These are phyloP conservation scores for Phytophthora pseudosyringae DNA, from an alignment of 352 stramenopile species.

Conservation along the genomic window DNA sequence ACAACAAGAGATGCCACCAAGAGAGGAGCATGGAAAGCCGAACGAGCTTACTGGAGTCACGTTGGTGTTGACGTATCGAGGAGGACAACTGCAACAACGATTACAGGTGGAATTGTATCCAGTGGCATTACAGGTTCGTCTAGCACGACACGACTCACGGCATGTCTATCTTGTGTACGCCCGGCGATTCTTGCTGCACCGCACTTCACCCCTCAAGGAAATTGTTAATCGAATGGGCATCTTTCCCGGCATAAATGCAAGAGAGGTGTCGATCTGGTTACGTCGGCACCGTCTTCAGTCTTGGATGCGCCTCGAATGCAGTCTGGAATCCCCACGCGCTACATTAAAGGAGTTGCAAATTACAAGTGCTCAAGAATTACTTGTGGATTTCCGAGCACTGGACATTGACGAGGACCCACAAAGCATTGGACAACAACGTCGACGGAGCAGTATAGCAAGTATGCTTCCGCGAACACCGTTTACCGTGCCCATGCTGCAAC, in stretches of 20 bases:
- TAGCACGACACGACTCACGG: constrained; percentile 61
- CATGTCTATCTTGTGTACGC: constrained; percentile 69
- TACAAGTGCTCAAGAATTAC: constrained; percentile 59
- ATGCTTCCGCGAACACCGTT: constrained; percentile 36
- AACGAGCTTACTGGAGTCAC: background rate
- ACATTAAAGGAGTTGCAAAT: constrained; percentile 53
- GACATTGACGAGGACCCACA: constrained; percentile 37
- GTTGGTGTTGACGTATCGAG: background rate
- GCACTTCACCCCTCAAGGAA: constrained; percentile 54
- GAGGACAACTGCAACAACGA: constrained; percentile 20
- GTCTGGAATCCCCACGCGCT: constrained; percentile 44
- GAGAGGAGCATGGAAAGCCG: constrained; percentile 22
- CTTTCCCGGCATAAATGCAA: constrained; percentile 54
- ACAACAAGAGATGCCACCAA: constrained; percentile 21
- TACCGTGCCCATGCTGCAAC: constrained; percentile 53
- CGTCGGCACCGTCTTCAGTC: constrained; percentile 59
- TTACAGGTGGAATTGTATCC: constrained; percentile 63
- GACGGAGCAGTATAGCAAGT: constrained; percentile 27
- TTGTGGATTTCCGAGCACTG: constrained; percentile 71
- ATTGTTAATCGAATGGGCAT: constrained; percentile 64
- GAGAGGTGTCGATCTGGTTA: constrained; percentile 70
- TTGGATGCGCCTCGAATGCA: constrained; percentile 68
- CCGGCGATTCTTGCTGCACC: constrained; percentile 50
- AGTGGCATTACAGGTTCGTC: constrained; percentile 55
- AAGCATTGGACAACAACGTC: constrained; percentile 33